Evolutionary conservation across 2,329 filamentous ascomycete species (phyloP).

Genomic region (Zopfia rhizophila): DNA sequence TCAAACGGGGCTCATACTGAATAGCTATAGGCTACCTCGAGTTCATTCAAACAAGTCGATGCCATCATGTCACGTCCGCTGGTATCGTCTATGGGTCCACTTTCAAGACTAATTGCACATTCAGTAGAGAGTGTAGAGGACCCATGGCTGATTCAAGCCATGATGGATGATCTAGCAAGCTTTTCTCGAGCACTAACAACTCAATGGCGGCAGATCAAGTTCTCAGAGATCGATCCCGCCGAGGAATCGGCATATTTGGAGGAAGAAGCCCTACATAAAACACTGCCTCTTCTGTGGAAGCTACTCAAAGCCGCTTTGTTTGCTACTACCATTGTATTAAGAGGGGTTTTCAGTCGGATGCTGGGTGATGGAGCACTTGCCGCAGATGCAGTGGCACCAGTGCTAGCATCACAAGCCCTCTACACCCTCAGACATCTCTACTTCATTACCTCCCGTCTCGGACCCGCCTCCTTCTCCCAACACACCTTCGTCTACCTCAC

Average conservation of each 20-base stretch:
- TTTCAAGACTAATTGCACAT: constrained; percentile 73
- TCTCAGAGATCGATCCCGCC: constrained; percentile 76
- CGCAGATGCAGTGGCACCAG: constrained; percentile 67
- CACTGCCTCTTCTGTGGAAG: constrained; percentile 78
- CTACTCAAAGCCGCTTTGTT: constrained; percentile 81
- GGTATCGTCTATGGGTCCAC: constrained; percentile 72
- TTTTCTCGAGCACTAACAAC: constrained; percentile 74
- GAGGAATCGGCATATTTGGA: constrained; percentile 73
- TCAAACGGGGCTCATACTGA: constrained; percentile 12
- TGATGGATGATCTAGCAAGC: constrained; percentile 72
- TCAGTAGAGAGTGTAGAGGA: constrained; percentile 68
- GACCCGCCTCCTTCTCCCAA: constrained; percentile 79
- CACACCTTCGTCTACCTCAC: constrained; percentile 86
- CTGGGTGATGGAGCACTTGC: constrained; percentile 67
- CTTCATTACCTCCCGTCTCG: constrained; percentile 81
- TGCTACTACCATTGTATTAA: constrained; percentile 77
- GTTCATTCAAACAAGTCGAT: constrained; percentile 70
- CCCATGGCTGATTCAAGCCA: constrained; percentile 59
- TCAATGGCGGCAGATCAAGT: constrained; percentile 78
- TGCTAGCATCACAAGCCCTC: constrained; percentile 75
- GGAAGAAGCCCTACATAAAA: constrained; percentile 71
- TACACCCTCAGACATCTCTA: constrained; percentile 79
- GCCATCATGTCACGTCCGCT: constrained; percentile 70
- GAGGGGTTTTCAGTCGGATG: constrained; percentile 75
- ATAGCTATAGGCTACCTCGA: constrained; percentile 57